Conservation (phyloP, 2,329 filamentous ascomycete genomes). For the Cyanodermella asteris region DNA sequence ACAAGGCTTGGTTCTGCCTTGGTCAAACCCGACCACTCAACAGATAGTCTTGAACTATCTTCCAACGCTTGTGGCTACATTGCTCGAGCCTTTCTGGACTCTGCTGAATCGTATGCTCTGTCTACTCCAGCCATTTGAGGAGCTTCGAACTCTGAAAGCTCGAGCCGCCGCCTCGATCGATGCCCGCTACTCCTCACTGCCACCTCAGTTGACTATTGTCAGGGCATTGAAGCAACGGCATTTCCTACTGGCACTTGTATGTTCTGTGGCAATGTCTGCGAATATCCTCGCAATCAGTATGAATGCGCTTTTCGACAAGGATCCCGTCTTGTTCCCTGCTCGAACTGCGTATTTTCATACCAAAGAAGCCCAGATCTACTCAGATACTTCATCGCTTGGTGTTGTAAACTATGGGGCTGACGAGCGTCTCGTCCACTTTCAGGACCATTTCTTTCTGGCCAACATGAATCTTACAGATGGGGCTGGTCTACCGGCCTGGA, state of each 20-base stretch:
- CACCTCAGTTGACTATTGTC: slow-evolving; percentile 29
- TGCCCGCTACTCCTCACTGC: slow-evolving; percentile 29
- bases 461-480: slow-evolving; percentile 24
- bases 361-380: background rate
- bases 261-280: slow-evolving; percentile 24
- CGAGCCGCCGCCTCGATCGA: slow-evolving; percentile 18
- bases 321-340: background rate
- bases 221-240: slow-evolving; percentile 25
- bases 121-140: slow-evolving; percentile 31
- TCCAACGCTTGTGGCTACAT: slow-evolving; percentile 30
- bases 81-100: slow-evolving; percentile 36
- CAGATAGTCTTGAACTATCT: slow-evolving; percentile 28
- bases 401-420: background rate
- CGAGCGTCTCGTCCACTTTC: no score
- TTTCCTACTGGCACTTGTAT: slow-evolving; percentile 24
- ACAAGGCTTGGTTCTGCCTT: slow-evolving; percentile 17
- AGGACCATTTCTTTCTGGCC: slow-evolving; percentile 20
- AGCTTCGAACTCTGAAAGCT: slow-evolving; percentile 22
- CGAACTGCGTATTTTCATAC: slow-evolving; percentile 2
- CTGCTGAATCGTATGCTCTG: slow-evolving; percentile 31
- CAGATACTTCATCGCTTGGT: background rate
- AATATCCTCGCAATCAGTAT: slow-evolving; percentile 33
- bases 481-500: slow-evolving; percentile 29
- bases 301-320: slow-evolving; percentile 27
- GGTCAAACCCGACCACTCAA: slow-evolving; percentile 15